phyloP scores from a whole-genome alignment of 2,329 filamentous ascomycete genomes.

The Xylaria polymorpha region DNA sequence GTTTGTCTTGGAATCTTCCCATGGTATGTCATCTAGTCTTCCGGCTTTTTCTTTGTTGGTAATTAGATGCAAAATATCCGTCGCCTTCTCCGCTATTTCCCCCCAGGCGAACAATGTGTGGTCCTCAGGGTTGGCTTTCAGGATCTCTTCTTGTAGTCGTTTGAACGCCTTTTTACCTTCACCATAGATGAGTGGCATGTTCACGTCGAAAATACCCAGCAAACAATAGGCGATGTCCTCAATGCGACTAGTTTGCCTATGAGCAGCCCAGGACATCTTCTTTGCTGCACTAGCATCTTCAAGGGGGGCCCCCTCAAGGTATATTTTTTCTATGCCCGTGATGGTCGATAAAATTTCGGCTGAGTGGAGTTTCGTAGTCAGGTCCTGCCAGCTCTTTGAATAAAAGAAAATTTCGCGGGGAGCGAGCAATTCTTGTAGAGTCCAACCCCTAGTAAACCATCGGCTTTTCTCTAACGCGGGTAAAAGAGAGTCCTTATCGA shows the following conservation, averaged over 20 bases:
- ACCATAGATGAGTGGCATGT: constrained; percentile 44
- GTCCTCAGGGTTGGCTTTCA: constrained; percentile 41
- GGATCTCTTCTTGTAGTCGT: constrained; percentile 45
- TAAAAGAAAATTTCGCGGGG: constrained; percentile 40
- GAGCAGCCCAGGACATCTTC: constrained; percentile 48
- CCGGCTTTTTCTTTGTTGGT: neutral
- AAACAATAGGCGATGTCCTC: constrained; percentile 48
- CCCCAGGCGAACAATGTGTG: constrained; percentile 45
- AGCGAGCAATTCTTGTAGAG: too few relatives aligned
- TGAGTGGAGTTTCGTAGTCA: constrained; percentile 42
- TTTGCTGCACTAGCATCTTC: constrained; percentile 39
- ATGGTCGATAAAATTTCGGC: constrained; percentile 35
- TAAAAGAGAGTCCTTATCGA: constrained; percentile 20
- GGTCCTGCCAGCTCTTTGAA: constrained; percentile 34
- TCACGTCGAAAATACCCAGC: constrained; percentile 39
- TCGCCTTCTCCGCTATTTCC: constrained; percentile 6
- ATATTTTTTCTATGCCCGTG: constrained; percentile 40
- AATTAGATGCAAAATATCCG: constrained; percentile 17
- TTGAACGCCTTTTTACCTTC: constrained; percentile 45
- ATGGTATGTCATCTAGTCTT: constrained; percentile 19
- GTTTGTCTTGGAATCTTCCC: constrained; percentile 14
- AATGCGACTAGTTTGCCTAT: constrained; percentile 40
- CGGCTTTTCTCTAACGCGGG: constrained; percentile 37
- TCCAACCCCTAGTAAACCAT: too few relatives aligned
- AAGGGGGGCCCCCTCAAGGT: constrained; percentile 33